These are phyloP conservation scores for Mollisiaceae sp. DNA, from an alignment of 2,329 filamentous ascomycete species.

Conservation along the genomic window DNA sequence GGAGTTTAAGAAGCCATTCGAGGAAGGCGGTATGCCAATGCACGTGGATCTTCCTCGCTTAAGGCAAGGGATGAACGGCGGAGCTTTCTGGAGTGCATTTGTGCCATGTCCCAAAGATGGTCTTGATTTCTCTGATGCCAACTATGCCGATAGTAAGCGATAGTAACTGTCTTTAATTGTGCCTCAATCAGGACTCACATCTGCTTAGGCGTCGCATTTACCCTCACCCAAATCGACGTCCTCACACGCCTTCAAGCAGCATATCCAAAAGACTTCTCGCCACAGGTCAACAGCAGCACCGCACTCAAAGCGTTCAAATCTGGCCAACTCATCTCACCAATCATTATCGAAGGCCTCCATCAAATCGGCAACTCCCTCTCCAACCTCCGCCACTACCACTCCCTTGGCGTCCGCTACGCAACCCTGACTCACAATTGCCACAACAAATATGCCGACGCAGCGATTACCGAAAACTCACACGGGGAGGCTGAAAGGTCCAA, in stretches of 20 bases:
- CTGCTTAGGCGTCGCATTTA: conserved; percentile 63
- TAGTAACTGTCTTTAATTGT: neutral
- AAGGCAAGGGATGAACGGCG: conserved; percentile 72
- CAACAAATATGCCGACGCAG: conserved; percentile 87
- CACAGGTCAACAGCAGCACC: conserved; percentile 59
- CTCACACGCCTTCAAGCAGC: conserved; percentile 65
- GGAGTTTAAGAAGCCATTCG: conserved; percentile 77
- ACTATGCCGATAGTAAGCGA: conserved; percentile 67
- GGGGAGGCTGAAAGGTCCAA: conserved; percentile 44
- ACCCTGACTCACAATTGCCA: conserved; percentile 95
- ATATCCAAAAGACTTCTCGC: conserved; percentile 75
- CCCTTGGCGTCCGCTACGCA: conserved; percentile 82
- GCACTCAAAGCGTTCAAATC: conserved; percentile 65
- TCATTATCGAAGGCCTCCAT: conserved; percentile 87
- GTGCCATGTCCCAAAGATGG: conserved; percentile 76
- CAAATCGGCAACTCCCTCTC: conserved; percentile 87
- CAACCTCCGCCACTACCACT: conserved; percentile 76
- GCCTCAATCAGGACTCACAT: conserved; percentile 15
- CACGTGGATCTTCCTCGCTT: conserved; percentile 85
- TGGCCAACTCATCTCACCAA: conserved; percentile 73
- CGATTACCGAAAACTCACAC: conserved; percentile 61
- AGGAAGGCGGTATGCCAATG: conserved; percentile 66
- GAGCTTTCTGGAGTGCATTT: conserved; percentile 93
- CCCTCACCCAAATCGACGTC: conserved; percentile 77
- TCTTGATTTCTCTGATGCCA: conserved; percentile 74